Percentiles rank a stretch among this genome's conserved stretches.
These are phyloP conservation scores for Cyamopsis tetragonoloba DNA, from an alignment of 306 rosid genomes.

Conservation along the genomic window DNA sequence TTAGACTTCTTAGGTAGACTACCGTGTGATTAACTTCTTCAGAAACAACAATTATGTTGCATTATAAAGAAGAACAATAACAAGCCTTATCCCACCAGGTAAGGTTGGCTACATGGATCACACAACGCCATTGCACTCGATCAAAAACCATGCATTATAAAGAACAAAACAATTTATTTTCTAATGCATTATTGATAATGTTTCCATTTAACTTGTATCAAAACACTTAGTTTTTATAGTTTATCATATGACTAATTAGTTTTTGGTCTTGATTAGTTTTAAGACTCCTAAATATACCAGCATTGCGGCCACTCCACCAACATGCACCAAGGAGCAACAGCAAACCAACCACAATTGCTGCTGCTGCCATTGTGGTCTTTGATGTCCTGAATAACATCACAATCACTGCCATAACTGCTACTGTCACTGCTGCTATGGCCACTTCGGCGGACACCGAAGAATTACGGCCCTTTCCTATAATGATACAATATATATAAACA, in stretches of 20 bases:
- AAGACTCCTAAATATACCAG: constrained; percentile 57
- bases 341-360: constrained; percentile 68
- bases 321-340: constrained; percentile 70
- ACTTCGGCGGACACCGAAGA: constrained; percentile 69
- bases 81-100: no score
- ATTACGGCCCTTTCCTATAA: constrained; percentile 77
- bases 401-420: constrained; percentile 73
- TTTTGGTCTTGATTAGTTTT: constrained; percentile 31
- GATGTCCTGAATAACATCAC: constrained; percentile 62
- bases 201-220: constrained; percentile 9
- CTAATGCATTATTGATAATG: constrained; percentile 10
- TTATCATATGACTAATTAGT: constrained; percentile 24
- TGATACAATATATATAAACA: constrained; percentile 64
- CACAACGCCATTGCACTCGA: no score
- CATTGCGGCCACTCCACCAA: constrained; percentile 68
- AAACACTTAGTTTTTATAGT: constrained; percentile 18
- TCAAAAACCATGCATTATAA: constrained; percentile 9
- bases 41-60: constrained; percentile 4
- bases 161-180: constrained; percentile 2
- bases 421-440: constrained; percentile 73
- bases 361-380: constrained; percentile 53
- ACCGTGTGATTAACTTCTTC: background rate
- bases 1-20: constrained; percentile 5
- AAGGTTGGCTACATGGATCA: no score
- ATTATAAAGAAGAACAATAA: background rate